Conservation (phyloP, 176 grass and related monocot species). For the Bonia amplexicaulis region DNA sequence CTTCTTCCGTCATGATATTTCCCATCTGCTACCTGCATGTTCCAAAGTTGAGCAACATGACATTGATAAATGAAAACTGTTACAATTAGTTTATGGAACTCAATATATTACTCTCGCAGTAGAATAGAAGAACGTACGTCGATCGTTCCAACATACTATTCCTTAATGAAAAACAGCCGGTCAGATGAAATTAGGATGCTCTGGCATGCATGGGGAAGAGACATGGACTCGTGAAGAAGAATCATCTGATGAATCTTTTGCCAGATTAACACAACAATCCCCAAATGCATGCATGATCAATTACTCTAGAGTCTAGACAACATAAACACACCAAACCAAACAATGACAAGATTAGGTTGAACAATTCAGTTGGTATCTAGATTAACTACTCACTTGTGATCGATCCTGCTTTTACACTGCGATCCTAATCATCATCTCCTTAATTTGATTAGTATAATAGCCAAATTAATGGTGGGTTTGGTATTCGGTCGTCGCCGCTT, state of each 20-base stretch:
- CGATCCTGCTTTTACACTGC: background rate
- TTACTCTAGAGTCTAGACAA: background rate
- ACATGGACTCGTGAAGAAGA: background rate
- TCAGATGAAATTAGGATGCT: too few relatives aligned
- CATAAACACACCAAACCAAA: background rate
- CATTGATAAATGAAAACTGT: too few relatives aligned
- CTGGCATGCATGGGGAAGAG: background rate
- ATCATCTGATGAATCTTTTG: background rate
- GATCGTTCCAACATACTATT: too few relatives aligned
- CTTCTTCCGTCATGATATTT: too few relatives aligned
- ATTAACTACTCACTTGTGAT: background rate
- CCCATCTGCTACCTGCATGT: too few relatives aligned
- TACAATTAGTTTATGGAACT: too few relatives aligned
- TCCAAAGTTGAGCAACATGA: too few relatives aligned
- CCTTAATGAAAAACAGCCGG: too few relatives aligned
- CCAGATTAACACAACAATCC: background rate
- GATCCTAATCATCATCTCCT: background rate
- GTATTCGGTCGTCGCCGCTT: background rate
- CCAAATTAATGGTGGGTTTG: constrained; percentile 20
- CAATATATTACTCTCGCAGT: too few relatives aligned
- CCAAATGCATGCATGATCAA: background rate
- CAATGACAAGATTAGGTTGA: constrained; percentile 27
- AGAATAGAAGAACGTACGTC: too few relatives aligned
- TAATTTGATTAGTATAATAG: background rate
- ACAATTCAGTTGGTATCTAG: background rate